Percentiles rank a stretch among this genome's conserved stretches.
phyloP scores from a whole-genome alignment of 306 rosid species.

The Cicer cuneatum region DNA sequence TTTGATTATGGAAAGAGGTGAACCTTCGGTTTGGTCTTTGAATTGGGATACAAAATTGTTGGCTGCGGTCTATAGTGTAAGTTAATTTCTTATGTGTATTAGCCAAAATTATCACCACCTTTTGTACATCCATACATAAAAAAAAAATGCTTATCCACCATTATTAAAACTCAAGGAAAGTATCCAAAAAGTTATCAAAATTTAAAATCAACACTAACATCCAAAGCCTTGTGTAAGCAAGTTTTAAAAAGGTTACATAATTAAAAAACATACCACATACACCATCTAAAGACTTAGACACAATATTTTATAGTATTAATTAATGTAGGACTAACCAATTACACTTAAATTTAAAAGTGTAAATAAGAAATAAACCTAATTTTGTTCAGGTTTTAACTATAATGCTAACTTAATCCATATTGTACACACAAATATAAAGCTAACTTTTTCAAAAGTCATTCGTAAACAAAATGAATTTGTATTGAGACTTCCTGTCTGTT shows the following conservation, averaged over 20 bases:
- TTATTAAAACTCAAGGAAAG: not conserved
- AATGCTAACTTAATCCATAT: no score
- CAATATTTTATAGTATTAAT: no score
- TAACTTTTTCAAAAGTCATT: no score
- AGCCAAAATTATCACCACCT: not conserved
- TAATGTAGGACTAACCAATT: no score
- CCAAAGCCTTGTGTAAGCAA: slow-evolving; percentile 8
- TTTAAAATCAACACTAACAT: not conserved
- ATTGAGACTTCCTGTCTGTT: no score
- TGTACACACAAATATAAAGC: not conserved
- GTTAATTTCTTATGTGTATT: slow-evolving; percentile 33
- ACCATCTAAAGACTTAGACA: no score
- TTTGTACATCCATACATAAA: not conserved
- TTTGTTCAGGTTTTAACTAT: no score
- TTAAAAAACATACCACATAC: not conserved
- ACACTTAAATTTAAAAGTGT: no score
- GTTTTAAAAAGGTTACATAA: slow-evolving; percentile 19
- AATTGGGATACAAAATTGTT: slow-evolving; percentile 74
- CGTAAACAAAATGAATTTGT: no score
- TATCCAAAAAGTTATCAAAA: slow-evolving; percentile 6
- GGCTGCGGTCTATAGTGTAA: slow-evolving; percentile 79
- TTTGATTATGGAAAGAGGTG: slow-evolving; percentile 74
- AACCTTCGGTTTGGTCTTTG: slow-evolving; percentile 70
- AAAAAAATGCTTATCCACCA: not conserved
- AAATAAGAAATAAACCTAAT: no score